These are phyloP conservation scores for Tylopilus felleus DNA, from an alignment of 768 basidiomycete genomes.

Conservation along the genomic window DNA sequence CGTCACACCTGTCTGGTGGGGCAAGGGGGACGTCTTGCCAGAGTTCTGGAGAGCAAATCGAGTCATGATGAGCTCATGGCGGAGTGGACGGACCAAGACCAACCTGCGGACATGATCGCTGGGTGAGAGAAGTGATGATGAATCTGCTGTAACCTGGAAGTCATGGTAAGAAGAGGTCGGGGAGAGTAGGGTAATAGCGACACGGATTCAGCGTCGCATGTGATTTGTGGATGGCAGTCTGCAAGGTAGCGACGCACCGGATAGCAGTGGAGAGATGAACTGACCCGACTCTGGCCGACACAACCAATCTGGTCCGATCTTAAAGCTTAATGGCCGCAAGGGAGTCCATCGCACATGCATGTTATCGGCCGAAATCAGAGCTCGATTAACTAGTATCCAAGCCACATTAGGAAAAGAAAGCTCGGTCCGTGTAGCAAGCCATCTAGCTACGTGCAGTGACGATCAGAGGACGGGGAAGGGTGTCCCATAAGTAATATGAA, in stretches of 20 bases:
- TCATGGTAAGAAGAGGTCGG: constrained; percentile 36
- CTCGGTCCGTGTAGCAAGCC: constrained; percentile 14
- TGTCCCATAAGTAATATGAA: constrained; percentile 13
- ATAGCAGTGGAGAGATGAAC: not conserved
- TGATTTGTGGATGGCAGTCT: constrained; percentile 13
- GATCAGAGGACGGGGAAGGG: not conserved
- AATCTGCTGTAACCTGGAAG: constrained; percentile 58
- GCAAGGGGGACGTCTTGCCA: constrained; percentile 80
- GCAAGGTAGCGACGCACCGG: not conserved
- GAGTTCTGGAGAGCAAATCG: constrained; percentile 44
- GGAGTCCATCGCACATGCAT: no score
- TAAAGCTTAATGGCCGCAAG: no score
- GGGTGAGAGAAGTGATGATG: constrained; percentile 46
- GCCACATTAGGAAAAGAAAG: no score
- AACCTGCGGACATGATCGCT: constrained; percentile 54
- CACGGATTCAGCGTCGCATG: constrained; percentile 10
- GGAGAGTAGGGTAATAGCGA: not conserved
- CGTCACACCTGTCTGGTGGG: constrained; percentile 72
- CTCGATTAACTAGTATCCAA: constrained; percentile 22
- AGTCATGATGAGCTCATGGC: not conserved
- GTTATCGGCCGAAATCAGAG: constrained; percentile 1
- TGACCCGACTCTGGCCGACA: no score
- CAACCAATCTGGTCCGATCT: no score
- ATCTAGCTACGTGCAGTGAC: constrained; percentile 11
- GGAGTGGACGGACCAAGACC: constrained; percentile 20